These are phyloP conservation scores for Porcisia deanei DNA, from an alignment of 208 protist species.

Conservation along the genomic window DNA sequence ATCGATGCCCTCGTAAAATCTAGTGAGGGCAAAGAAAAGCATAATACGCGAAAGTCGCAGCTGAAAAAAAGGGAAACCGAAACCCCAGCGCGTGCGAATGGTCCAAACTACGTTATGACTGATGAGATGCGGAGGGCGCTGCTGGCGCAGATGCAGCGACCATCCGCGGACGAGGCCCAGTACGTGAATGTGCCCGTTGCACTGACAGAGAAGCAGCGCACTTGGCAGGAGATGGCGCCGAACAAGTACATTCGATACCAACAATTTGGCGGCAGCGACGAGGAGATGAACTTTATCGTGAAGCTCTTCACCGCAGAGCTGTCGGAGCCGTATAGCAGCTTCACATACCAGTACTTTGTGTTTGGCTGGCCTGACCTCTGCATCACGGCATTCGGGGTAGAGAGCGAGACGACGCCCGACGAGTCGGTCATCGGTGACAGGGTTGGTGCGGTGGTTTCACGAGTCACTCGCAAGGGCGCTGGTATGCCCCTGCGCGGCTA, in stretches of 20 bases:
- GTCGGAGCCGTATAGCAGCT: slow-evolving; percentile 98
- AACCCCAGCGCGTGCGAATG: slow-evolving; percentile 37
- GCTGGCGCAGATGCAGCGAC: slow-evolving; percentile 38
- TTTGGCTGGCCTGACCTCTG: slow-evolving; percentile 96
- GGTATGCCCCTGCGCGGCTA: slow-evolving; percentile 91
- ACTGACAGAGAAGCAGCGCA: slow-evolving; percentile 47
- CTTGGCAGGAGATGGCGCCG: slow-evolving; percentile 69
- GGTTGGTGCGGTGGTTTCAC: slow-evolving; percentile 92
- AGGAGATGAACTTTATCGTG: slow-evolving; percentile 92
- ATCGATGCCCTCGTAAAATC: slow-evolving; percentile 70
- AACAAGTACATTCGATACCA: slow-evolving; percentile 83
- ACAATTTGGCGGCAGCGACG: slow-evolving; percentile 70
- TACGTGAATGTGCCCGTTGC: slow-evolving; percentile 66
- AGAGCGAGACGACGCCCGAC: slow-evolving; percentile 62
- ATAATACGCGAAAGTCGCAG: slow-evolving; percentile 74
- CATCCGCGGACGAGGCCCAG: slow-evolving; percentile 44
- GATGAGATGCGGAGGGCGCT: slow-evolving; percentile 42
- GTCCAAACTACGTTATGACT: slow-evolving; percentile 25
- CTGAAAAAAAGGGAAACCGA: slow-evolving; percentile 46
- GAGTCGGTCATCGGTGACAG: slow-evolving; percentile 61
- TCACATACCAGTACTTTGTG: slow-evolving; percentile 99
- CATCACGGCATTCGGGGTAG: slow-evolving; percentile 81
- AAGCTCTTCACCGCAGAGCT: slow-evolving; percentile 95
- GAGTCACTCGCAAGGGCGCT: slow-evolving; percentile 71
- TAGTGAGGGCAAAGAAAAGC: slow-evolving; percentile 67